phyloP scores from a whole-genome alignment of 2,329 filamentous ascomycete species.

The Stachybotrys chartarum region DNA sequence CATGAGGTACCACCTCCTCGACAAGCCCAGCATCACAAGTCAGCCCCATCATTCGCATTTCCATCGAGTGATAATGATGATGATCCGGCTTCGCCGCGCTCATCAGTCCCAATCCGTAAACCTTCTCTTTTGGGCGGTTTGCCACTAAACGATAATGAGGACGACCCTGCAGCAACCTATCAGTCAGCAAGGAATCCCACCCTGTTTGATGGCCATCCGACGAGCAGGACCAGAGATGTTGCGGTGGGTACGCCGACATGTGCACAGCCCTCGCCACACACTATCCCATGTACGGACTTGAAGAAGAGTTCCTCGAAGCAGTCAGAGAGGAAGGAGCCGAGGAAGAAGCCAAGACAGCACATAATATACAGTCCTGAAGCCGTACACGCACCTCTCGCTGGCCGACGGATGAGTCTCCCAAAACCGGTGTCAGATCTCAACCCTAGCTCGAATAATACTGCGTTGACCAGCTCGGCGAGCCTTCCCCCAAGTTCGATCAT shows the following conservation, averaged over 20 bases:
- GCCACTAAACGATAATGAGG: conserved; percentile 13
- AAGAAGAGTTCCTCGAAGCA: background rate
- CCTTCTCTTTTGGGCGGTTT: conserved; percentile 8
- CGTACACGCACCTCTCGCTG: too few species aligned
- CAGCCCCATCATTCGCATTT: conserved; percentile 8
- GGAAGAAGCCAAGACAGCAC: too few species aligned
- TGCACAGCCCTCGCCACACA: conserved; percentile 18
- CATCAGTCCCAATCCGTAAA: background rate
- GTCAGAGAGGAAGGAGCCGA: background rate
- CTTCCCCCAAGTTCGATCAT: background rate
- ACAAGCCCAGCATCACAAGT: background rate
- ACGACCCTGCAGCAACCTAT: conserved; percentile 12
- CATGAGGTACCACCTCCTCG: background rate
- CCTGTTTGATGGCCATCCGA: too few species aligned
- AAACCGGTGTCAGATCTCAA: background rate
- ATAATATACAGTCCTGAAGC: too few species aligned
- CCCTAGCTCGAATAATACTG: background rate
- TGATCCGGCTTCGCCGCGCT: conserved; percentile 8
- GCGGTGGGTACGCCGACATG: conserved; percentile 21
- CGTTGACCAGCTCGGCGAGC: background rate
- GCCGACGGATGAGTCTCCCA: too few species aligned
- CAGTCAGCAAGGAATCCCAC: background rate
- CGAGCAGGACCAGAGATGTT: background rate
- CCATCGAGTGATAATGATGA: conserved; percentile 16
- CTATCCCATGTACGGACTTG: conserved; percentile 11